Base-by-base conservation (phyloP, 2,329 filamentous ascomycete species). In the Aureobasidium sp. region DNA sequence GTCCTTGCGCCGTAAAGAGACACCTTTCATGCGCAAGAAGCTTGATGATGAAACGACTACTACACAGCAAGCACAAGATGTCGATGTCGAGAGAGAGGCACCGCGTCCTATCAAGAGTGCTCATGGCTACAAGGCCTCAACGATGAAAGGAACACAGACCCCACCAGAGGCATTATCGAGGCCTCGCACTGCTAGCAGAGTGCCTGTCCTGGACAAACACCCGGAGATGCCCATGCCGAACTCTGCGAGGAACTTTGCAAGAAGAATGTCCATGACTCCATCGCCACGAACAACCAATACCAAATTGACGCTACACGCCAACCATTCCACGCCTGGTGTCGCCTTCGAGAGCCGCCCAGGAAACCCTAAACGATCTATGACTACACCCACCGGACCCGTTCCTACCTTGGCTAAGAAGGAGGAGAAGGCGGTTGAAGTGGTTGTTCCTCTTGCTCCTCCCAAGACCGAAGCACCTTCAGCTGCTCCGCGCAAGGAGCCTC, bases 1-100 rank as follows among this genome's bases (percentile, higher is more conserved):
- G 45, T 65, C 64, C 27, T 39, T 64, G 42, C 62, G 64, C 41
- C 52, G 59, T 25, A 63, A 65, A 47, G 62, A 65, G 47, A 57
- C 59, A 11, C 62, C 47, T 12, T 58, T 58, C 17, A 63, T 56
- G 53, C 57, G 61, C 42, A 45, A 61, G 36, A 63, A 55, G 37
- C 44, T 63, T 37, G 61, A 64, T 37, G 61, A 64, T n/a, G 55
- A 58, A 34, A 12, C 53, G 47, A n/a, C 53, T 36, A 53, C 55
- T 15, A 48, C 48, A 22, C 45, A 59, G 20, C 49, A 64, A 62
- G 29, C 31, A 36, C 34, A 44, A 27, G 41, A 44, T 6, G 11
- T 20, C 14, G 22, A 51, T 42, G 39, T 51, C 8, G 52, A 57
- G 11, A 60, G 37, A 25, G 49, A 56, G n/a, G 17, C 44, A 5